phyloP scores from a whole-genome alignment of 2,329 filamentous ascomycete species.

The Claviceps purpurea region DNA sequence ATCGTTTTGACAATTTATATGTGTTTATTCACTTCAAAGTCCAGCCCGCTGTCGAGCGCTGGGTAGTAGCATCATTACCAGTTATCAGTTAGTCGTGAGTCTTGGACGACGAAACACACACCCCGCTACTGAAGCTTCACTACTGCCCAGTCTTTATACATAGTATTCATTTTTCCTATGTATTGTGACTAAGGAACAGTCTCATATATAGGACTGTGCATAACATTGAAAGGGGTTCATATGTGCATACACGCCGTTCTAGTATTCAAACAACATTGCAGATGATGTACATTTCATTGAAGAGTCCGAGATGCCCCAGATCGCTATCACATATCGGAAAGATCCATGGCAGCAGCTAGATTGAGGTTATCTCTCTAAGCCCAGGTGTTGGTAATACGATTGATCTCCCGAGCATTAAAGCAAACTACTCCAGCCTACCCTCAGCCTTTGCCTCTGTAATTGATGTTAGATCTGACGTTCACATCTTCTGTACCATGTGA shows the following conservation, averaged over 20 bases:
- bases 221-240: background rate
- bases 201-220: background rate
- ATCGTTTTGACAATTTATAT: too few species aligned
- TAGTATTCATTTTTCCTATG: too few species aligned
- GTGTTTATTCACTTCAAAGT: too few species aligned
- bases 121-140: background rate
- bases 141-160: background rate
- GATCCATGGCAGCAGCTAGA: background rate
- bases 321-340: background rate
- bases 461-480: conserved; percentile 9
- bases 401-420: background rate
- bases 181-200: background rate
- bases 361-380: background rate
- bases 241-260: background rate
- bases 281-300: background rate
- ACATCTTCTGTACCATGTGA: background rate
- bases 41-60: too few species aligned
- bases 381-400: background rate
- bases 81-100: background rate
- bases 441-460: conserved; percentile 55
- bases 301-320: background rate
- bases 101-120: background rate
- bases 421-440: conserved; percentile 45
- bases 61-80: too few species aligned
- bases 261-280: conserved; percentile 1